phyloP scores from a whole-genome alignment of 2,329 filamentous ascomycete genomes.

The Nothopassalora personata region DNA sequence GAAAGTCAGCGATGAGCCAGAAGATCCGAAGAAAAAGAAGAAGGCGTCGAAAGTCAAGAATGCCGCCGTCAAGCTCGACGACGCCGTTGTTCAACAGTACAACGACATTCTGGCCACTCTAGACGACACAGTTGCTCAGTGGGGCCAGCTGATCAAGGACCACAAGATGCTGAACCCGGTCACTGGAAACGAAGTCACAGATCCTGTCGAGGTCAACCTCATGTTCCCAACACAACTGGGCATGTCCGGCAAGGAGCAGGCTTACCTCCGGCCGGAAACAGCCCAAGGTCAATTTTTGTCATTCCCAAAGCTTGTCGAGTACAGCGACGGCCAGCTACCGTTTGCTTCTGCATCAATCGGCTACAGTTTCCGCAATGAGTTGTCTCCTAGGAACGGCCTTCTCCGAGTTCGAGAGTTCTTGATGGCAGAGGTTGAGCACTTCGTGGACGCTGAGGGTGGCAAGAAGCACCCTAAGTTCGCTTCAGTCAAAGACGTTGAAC shows the following conservation, averaged over 20 bases:
- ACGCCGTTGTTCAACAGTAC: slow-evolving; percentile 81
- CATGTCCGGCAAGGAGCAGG: slow-evolving; percentile 78
- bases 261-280: slow-evolving; percentile 87
- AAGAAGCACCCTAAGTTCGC: slow-evolving; percentile 90
- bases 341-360: slow-evolving; percentile 96
- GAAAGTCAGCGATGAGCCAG: slow-evolving; percentile 68
- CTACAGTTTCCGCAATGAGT: slow-evolving; percentile 97
- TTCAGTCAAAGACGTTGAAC: slow-evolving; percentile 76
- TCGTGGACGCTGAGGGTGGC: slow-evolving; percentile 86
- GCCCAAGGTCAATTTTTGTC: slow-evolving; percentile 98
- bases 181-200: slow-evolving; percentile 68
- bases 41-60: slow-evolving; percentile 64
- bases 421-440: slow-evolving; percentile 99
- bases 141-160: slow-evolving; percentile 83
- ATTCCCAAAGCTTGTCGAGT: slow-evolving; percentile 92
- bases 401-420: slow-evolving; percentile 93
- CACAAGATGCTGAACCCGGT: slow-evolving; percentile 85
- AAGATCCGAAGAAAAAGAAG: slow-evolving; percentile 84
- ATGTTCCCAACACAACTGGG: slow-evolving; percentile 98
- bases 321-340: slow-evolving; percentile 91
- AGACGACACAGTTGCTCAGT: slow-evolving; percentile 84
- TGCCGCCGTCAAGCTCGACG: slow-evolving; percentile 69
- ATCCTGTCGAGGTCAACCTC: slow-evolving; percentile 90
- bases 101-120: slow-evolving; percentile 87
- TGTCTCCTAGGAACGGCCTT: slow-evolving; percentile 86